A percentile compares a stretch with the other conserved stretches of the same genome.
Evolutionary conservation across 768 basidiomycete species (phyloP).

Genomic region (Auriscalpium orientale): DNA sequence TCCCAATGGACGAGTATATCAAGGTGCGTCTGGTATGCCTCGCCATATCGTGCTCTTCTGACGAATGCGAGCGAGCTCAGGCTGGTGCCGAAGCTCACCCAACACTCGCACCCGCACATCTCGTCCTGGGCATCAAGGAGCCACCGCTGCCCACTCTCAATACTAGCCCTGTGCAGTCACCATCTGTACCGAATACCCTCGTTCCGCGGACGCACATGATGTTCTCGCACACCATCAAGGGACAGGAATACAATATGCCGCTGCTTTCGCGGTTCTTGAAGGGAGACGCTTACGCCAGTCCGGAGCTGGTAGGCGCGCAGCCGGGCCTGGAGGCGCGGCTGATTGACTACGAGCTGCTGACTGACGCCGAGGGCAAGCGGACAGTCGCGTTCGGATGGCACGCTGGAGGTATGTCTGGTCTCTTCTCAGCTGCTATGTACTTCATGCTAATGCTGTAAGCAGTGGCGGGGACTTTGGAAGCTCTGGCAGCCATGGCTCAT

Average conservation of each 20-base stretch:
- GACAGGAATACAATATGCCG: constrained; percentile 79
- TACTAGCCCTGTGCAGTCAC: constrained; percentile 32
- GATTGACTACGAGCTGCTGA: constrained; percentile 84
- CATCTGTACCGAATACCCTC: constrained; percentile 9
- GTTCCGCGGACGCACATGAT: constrained; percentile 69
- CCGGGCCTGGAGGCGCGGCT: constrained; percentile 37
- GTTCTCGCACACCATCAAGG: constrained; percentile 91
- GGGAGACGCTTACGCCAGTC: constrained; percentile 5
- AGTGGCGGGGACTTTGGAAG: constrained; percentile 85
- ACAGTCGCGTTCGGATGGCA: constrained; percentile 90
- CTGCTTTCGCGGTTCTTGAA: constrained; percentile 59
- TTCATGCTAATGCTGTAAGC: constrained; percentile 1
- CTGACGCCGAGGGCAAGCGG: constrained; percentile 52
- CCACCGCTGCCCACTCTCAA: constrained; percentile 59
- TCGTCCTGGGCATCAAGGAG: constrained; percentile 88
- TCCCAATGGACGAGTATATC: constrained; percentile 51
- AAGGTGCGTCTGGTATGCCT: constrained; percentile 40
- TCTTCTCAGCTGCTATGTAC: neutral
- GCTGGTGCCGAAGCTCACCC: constrained; percentile 67
- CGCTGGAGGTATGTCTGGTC: constrained; percentile 61
- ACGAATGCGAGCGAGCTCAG: constrained; percentile 28
- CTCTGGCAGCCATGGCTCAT: constrained; percentile 70
- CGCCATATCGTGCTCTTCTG: neutral
- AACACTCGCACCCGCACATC: constrained; percentile 55
- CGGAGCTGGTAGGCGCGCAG: neutral